A percentile compares a stretch with the other conserved stretches of the same genome.
These are phyloP conservation scores for Fusarium sp. DNA, from an alignment of 2,329 filamentous ascomycete genomes.

Conservation along the genomic window DNA sequence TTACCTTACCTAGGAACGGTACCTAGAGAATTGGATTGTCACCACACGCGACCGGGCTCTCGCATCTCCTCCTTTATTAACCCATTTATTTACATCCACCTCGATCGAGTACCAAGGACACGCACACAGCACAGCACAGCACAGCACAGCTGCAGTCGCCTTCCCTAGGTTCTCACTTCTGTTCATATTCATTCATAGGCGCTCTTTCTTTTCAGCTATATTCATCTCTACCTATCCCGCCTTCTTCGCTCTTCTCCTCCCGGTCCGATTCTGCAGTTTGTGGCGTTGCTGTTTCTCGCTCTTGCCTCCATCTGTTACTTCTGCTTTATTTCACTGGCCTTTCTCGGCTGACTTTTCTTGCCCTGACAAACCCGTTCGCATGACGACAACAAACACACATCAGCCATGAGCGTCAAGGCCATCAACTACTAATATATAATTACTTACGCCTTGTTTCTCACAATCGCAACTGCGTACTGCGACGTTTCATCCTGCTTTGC, in stretches of 20 bases:
- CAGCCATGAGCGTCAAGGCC: slow-evolving; percentile 36
- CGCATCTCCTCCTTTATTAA: slow-evolving; percentile 36
- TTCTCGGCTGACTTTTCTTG: slow-evolving; percentile 16
- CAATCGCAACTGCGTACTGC: slow-evolving; percentile 1
- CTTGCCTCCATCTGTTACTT: slow-evolving; percentile 25
- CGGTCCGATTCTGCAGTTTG: slow-evolving; percentile 16
- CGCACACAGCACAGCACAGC: background rate
- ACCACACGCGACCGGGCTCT: slow-evolving; percentile 36
- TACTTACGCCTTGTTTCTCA: slow-evolving; percentile 8
- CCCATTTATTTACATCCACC: slow-evolving; percentile 37
- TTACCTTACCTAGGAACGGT: too few relatives aligned
- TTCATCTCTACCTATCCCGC: slow-evolving; percentile 1
- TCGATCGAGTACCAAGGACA: slow-evolving; percentile 10
- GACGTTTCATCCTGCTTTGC: background rate
- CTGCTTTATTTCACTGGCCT: slow-evolving; percentile 17
- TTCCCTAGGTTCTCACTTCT: background rate
- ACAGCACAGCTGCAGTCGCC: background rate
- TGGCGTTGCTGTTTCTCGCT: slow-evolving; percentile 27
- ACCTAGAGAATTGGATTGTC: slow-evolving; percentile 13
- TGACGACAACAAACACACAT: slow-evolving; percentile 25
- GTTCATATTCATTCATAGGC: slow-evolving; percentile 12
- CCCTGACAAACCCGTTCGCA: slow-evolving; percentile 24
- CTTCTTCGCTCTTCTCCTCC: background rate
- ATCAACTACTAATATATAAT: slow-evolving; percentile 36
- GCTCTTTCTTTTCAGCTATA: background rate